phyloP scores from a whole-genome alignment of 345 rosid genomes.

The Eucalyptus sp. region DNA sequence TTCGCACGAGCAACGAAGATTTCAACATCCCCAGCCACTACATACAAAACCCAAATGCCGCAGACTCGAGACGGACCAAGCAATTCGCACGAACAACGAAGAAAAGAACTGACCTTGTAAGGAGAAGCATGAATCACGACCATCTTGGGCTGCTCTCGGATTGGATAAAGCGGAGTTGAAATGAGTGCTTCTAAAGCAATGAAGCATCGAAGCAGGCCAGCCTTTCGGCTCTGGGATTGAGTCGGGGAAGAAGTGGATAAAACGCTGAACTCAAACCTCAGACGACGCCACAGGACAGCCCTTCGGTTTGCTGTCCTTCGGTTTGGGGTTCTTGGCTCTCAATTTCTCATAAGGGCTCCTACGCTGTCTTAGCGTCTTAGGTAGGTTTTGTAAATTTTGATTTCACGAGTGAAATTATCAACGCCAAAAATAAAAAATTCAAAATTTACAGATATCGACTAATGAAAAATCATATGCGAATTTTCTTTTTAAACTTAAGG shows the following conservation, averaged over 20 bases:
- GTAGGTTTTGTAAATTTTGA: neutral
- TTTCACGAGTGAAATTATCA: neutral
- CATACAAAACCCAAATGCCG: neutral
- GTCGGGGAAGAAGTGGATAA: neutral
- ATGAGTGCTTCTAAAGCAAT: neutral
- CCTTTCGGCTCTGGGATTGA: neutral
- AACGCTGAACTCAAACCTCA: neutral
- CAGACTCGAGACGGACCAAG: neutral
- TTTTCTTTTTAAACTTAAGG: no score
- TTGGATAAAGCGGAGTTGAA: neutral
- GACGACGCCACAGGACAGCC: neutral
- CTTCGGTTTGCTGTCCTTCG: neutral
- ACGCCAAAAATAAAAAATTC: no score
- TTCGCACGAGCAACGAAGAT: neutral
- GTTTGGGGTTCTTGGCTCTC: neutral
- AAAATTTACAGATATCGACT: no score
- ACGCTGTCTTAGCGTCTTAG: neutral
- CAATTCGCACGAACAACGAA: neutral
- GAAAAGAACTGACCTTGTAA: slow-evolving; percentile 24
- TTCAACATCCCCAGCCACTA: neutral
- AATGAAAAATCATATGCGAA: no score
- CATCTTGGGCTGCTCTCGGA: neutral
- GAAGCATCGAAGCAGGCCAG: neutral
- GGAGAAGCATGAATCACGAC: slow-evolving; percentile 59
- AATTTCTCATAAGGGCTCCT: no score